Evolutionary conservation across 129 eudicot species (phyloP), one percentile per base, ranked within the genome.

Genomic region (Calendula officinalis): DNA sequence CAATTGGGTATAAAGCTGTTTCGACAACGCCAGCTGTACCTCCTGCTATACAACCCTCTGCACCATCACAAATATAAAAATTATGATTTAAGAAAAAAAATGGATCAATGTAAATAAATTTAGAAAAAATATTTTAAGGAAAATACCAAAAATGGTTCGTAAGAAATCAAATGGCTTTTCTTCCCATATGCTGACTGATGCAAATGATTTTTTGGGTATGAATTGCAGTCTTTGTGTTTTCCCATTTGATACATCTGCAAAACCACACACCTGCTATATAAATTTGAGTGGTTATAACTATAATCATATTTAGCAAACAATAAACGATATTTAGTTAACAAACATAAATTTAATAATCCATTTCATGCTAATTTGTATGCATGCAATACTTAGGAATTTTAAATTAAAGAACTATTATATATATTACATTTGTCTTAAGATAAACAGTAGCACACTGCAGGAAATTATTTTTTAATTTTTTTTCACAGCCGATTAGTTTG

Each of bases 11-110:
- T 54, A 92, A 83, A 75, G 91, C 85, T 62, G 98, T 92, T 79
- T 92, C 98, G 43, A 92, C 98, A 48, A 92, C 98, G 68, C 98
- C 98, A 68, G 98, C 95, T 45, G 95, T 88, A 41, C 98, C 98
- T 61, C 98, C 98, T 8, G 98, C 95, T 76, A 92, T 85, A 43
- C 83, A 69, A 79, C 98, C 98, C 81, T 92, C 98, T 92, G 88
- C 87, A 64, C 16, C 47, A 75, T 41, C 60, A 55, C 39, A 14
- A 22, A 5, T 67, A 56, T 33, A 57, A 59, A 3, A 3, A 35
- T n/a, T 27, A 47, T 36, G 46, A 8, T 35, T 38, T 34, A 17
- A 38, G 4, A 39, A 60, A 40, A 50, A 9, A n/a, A n/a, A 56
- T 35, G 4, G 35, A 70, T 30, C 17, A 6, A 58, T 48, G 42